Evolutionary conservation across 805 yeast genomes (phyloP).

Genomic region (Clavispora santaluciae): DNA sequence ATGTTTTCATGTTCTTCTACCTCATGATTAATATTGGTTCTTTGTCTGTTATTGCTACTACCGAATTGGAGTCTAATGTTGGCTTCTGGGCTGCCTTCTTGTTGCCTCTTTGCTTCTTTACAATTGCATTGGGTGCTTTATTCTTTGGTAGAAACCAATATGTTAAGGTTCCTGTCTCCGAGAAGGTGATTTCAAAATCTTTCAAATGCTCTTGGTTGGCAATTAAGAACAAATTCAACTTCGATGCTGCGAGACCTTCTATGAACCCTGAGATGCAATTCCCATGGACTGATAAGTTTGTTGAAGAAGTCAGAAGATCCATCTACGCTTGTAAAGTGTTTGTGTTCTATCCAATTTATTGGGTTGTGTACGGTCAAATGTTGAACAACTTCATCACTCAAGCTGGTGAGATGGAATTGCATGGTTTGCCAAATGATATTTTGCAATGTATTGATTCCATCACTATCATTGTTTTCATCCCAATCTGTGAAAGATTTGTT

Average conservation of each 20-base stretch:
- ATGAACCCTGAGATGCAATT: conserved; percentile 41
- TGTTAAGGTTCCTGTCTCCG: conserved; percentile 56
- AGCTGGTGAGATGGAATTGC: conserved; percentile 69
- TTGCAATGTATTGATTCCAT: conserved; percentile 73
- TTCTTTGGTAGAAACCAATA: conserved; percentile 50
- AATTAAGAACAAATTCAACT: conserved; percentile 42
- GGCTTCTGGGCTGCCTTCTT: conserved; percentile 76
- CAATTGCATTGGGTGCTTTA: conserved; percentile 48
- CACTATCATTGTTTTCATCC: conserved; percentile 69
- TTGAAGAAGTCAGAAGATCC: conserved; percentile 66
- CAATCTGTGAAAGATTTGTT: conserved; percentile 57
- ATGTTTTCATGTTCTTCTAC: conserved; percentile 72
- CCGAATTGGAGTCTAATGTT: conserved; percentile 59
- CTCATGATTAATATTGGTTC: conserved; percentile 74
- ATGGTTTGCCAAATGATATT: conserved; percentile 77
- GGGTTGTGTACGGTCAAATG: conserved; percentile 73
- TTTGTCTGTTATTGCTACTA: conserved; percentile 70
- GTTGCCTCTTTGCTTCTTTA: conserved; percentile 59
- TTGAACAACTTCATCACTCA: conserved; percentile 66
- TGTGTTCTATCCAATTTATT: conserved; percentile 64
- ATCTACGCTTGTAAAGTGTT: conserved; percentile 70
- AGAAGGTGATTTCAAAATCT: conserved; percentile 53
- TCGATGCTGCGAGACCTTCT: conserved; percentile 57
- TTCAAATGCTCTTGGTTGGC: conserved; percentile 42
- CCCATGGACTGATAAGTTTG: conserved; percentile 65